Base-by-base conservation (phyloP, 2,329 filamentous ascomycete species). In the Macrophomina pseudophaseolina region DNA sequence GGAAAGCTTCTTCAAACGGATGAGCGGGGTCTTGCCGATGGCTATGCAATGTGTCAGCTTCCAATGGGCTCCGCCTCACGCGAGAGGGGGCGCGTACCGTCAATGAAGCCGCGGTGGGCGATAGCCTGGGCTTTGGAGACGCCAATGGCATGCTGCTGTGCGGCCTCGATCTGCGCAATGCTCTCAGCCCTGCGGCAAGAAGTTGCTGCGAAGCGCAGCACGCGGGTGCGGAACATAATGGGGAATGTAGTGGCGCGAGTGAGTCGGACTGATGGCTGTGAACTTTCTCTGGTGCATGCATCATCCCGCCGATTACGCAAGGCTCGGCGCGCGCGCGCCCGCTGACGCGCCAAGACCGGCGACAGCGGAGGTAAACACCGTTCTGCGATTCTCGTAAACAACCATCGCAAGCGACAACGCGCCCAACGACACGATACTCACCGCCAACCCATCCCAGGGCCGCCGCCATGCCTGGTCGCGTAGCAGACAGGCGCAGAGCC, bases 21-120 rank as follows among this genome's bases (percentile, higher is more conserved):
- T 97, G 64, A 99, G 87, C 1, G 95, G 94, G 0, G 95, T 99
- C 80, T 98, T 98, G 70, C 95, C 95, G 81, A 99, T 98, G 65
- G 95, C 95, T 97, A 71, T 56, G 42, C 40, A 60, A n/a, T 53
- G 38, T 53, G 69, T 72, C 65, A 70, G 52, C 54, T 33, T 49
- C 18, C 30, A 44, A 52, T 49, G 58, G 51, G 23, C 23, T 23
- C 46, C 38, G 40, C 56, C 30, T 42, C 12, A 48, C n/a, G 65
- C 16, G 32, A 56, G 60, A n/a, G 62, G 60, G 18, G 38, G 44
- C 32, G 56, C 81, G 69, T 86, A 95, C 93, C 93, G 83, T 91
- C 93, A 65, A 92, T 89, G 72, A 97, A 85, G 54, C 83, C 82
- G 72, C 92, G 90, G 76, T 90, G 87, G 59, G 92, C 89, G 67